Evolutionary conservation across 202 grass and related monocot species (phyloP), one percentile per base, ranked within the genome.

Genomic region (Setaria italica): DNA sequence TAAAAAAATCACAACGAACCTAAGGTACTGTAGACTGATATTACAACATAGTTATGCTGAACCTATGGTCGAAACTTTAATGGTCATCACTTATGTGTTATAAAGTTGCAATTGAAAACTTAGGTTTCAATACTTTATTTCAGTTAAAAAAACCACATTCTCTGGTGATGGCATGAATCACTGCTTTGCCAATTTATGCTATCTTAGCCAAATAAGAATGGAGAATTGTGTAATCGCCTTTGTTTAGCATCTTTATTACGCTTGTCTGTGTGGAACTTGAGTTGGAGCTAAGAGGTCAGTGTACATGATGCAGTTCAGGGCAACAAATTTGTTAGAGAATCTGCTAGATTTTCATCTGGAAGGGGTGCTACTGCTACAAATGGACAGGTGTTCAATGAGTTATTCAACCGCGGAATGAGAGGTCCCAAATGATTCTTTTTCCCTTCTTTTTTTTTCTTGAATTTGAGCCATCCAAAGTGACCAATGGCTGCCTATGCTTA

Each of bases 241-340:
- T 78, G 25, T 70, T 87, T 87, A 21, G 25, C 70, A 75, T 76
- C 15, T 80, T 20, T 80, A 14, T 16, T 84, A 14, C 53, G 37
- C 69, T 83, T 62, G 4, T 70, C 20, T 43, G 72, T 42, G 58
- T 70, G 69, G 42, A 67, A 49, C 32, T 69, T 69, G 20, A 63
- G 4, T 56, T 72, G 35, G 56, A 66, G 1, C 35, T 80, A 72
- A 87, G n/a, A 13, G 15, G 48, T 78, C 29, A 12, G 49, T 57
- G 17, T 74, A 30, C 46, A 78, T 79, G 47, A 39, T 90, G 46
- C 94, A 96, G 94, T 96, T 20, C 64, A 91, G 76, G 89, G 67
- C 19, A 66, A 91, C 66, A 74, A 88, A 74, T 96, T 96, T 88
- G 94, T 96, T 11, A 93, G 94, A 90, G 94, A 93, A 86, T 80